phyloP scores from a whole-genome alignment of 202 grass and related monocot genomes.

The Saccharum hybrid region DNA sequence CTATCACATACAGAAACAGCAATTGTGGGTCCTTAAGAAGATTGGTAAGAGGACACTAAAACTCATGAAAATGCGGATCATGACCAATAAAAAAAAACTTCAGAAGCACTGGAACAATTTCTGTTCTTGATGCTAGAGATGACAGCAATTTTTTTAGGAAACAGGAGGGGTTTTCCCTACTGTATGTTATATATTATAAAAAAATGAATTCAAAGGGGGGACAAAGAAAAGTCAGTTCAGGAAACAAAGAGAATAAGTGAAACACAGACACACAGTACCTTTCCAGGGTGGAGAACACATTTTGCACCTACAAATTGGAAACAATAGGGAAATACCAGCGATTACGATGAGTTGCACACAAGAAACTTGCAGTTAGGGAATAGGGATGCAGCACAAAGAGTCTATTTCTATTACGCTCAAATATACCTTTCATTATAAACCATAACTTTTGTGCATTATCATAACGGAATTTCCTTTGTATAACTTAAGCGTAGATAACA shows the following conservation, averaged over 20 bases:
- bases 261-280: constrained; percentile 55
- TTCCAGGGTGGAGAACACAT: constrained; percentile 64
- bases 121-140: not conserved
- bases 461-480: not conserved
- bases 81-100: not conserved
- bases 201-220: not conserved
- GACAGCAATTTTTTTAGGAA: not conserved
- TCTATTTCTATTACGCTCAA: not conserved
- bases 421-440: not conserved
- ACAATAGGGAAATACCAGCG: not conserved
- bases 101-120: not conserved
- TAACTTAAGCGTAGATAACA: not conserved
- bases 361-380: not conserved
- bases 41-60: not conserved
- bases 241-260: not conserved
- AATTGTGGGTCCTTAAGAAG: not conserved
- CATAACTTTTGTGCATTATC: not conserved
- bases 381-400: not conserved
- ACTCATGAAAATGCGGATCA: not conserved
- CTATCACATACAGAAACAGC: constrained; percentile 8
- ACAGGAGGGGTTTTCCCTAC: not conserved
- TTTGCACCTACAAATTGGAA: constrained; percentile 62
- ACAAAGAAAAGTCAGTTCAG: not conserved
- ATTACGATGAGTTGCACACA: not conserved
- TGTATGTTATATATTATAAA: not conserved